Evolutionary conservation across 768 basidiomycete species (phyloP), one percentile per base, ranked within the genome.

Genomic region (Trametes sanguinea): DNA sequence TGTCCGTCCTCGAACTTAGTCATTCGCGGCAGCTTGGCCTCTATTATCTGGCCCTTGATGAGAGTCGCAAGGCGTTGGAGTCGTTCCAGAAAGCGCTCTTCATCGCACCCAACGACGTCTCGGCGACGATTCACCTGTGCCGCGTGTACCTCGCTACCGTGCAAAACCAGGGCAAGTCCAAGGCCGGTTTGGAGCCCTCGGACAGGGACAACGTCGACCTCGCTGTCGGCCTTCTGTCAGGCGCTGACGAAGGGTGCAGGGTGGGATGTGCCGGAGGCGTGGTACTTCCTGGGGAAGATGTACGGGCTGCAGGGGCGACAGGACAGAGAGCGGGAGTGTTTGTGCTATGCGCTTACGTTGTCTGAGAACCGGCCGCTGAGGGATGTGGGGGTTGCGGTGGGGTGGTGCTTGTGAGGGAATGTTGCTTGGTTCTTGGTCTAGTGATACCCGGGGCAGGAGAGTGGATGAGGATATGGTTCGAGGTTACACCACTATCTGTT

Each of bases 221-320:
- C 42, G 92, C 92, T 0, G 93, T 91, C 4, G 89, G 89, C 2
- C 76, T 95, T 68, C 80, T 98, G 30, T 83, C 83, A n/a, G 1
- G 85, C 90, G 64, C 70, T 94, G 51, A 92, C 94, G 0, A 84
- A 85, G 43, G 92, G 90, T 0, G 77, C 79, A 0, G 96, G 89
- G 10, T 98, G 95, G 94, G 89, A 97, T 72, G 83, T 90, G 2
- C 85, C 95, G 0, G 96, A 98, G 72, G 95, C 91, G 29, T 99
- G 96, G 96, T 96, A 90, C 73, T 91, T 87, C 72, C 81, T 98
- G 13, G 92, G 88, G 6, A 92, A 88, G 68, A 89, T 88, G 27
- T 90, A 90, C 69, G 86, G 88, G 51, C 70, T 87, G 66, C 92
- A 92, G 68, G 88, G 83, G 2, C 81, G 88, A 53, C 84, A 82